A percentile compares a stretch with the other conserved stretches of the same genome.
Evolutionary conservation across 768 basidiomycete genomes (phyloP).

Genomic region (Boletus sp.): DNA sequence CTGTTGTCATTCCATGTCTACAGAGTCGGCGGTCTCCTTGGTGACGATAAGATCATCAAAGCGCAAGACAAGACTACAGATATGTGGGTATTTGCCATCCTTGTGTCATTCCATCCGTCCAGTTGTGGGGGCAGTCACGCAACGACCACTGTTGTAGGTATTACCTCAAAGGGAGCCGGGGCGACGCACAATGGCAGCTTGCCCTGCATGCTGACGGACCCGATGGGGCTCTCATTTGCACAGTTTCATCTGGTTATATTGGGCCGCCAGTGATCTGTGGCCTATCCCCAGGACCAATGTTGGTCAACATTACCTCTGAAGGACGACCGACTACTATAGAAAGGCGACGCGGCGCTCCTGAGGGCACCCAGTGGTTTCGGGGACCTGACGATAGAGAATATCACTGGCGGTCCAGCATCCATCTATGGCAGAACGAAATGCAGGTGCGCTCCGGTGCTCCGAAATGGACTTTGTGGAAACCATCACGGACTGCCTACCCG

Average conservation of each 20-base stretch:
- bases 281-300: slow-evolving; percentile 1
- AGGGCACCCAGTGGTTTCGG: slow-evolving; percentile 20
- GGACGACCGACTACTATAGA: slow-evolving; percentile 6
- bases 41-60: slow-evolving; percentile 24
- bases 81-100: slow-evolving; percentile 15
- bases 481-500: background rate
- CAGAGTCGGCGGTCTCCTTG: slow-evolving; percentile 22
- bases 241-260: slow-evolving; percentile 19
- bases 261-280: slow-evolving; percentile 13
- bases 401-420: slow-evolving; percentile 14
- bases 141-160: slow-evolving; percentile 14
- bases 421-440: slow-evolving; percentile 22
- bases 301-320: slow-evolving; percentile 17
- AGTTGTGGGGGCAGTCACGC: background rate
- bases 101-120: background rate
- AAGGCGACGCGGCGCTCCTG: slow-evolving; percentile 6
- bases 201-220: slow-evolving; percentile 17
- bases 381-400: slow-evolving; percentile 24
- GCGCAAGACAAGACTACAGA: slow-evolving; percentile 22
- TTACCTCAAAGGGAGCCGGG: slow-evolving; percentile 18
- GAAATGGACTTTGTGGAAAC: background rate
- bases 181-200: slow-evolving; percentile 18
- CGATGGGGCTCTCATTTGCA: slow-evolving; percentile 18
- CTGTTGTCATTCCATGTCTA: slow-evolving; percentile 25
- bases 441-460: slow-evolving; percentile 9